Conservation (phyloP, 192 early-diverging fungal genomes). For the Coemansia aciculifera region DNA sequence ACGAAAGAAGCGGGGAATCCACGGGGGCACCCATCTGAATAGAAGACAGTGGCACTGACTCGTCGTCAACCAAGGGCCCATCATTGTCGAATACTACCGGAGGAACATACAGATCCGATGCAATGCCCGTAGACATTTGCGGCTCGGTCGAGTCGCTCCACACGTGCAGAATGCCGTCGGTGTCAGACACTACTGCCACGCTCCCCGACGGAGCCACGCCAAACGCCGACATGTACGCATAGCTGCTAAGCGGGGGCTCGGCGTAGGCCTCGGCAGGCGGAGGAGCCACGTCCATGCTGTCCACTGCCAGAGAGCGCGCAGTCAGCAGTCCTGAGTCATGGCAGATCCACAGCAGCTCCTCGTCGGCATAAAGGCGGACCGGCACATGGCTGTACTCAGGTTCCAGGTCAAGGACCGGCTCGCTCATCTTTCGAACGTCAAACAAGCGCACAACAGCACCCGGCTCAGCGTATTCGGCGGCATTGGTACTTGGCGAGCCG, state of each 20-base stretch:
- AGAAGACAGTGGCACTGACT: conserved; percentile 67
- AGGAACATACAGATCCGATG: not conserved
- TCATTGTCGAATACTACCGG: not conserved
- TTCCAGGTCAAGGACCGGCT: conserved; percentile 11
- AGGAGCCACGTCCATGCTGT: not conserved
- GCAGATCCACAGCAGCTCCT: conserved; percentile 25
- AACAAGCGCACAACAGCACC: conserved; percentile 21
- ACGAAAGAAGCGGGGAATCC: conserved; percentile 72
- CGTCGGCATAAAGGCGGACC: conserved; percentile 50
- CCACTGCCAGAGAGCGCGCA: conserved; percentile 11
- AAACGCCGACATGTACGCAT: conserved; percentile 69
- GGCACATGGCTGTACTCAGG: conserved; percentile 20
- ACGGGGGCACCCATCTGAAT: conserved; percentile 78
- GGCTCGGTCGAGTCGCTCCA: conserved; percentile 73
- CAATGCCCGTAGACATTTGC: conserved; percentile 54
- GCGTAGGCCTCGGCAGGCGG: conserved; percentile 3
- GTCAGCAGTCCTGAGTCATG: conserved; percentile 32
- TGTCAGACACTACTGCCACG: conserved; percentile 75
- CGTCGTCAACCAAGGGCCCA: conserved; percentile 24
- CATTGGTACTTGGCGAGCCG: not conserved
- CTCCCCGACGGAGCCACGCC: conserved; percentile 80
- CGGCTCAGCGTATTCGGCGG: not conserved
- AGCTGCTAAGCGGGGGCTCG: conserved; percentile 53
- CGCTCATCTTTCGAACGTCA: conserved; percentile 34
- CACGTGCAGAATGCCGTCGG: conserved; percentile 71